A percentile compares a stretch with the other conserved stretches of the same genome.
Conservation (phyloP, 2,329 filamentous ascomycete genomes). For the Verticillium klebahnii region DNA sequence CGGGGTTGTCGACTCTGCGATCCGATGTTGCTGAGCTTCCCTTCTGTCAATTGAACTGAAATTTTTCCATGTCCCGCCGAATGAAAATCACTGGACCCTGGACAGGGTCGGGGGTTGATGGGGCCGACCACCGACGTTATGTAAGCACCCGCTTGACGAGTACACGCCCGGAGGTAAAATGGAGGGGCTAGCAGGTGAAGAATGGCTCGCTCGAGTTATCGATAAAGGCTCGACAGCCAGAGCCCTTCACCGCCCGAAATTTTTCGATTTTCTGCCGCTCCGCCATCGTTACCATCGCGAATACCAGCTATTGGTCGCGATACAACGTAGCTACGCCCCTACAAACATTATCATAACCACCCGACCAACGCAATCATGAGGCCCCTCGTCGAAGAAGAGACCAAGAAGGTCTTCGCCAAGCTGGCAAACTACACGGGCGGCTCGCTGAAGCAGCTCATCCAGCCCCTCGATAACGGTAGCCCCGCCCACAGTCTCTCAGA, state of each 20-base stretch:
- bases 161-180: background rate
- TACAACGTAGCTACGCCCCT: background rate
- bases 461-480: conserved; percentile 44
- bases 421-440: conserved; percentile 89
- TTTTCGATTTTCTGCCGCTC: conserved; percentile 19
- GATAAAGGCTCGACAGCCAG: background rate
- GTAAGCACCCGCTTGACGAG: background rate
- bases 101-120: conserved; percentile 2
- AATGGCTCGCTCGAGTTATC: conserved; percentile 4
- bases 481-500: background rate
- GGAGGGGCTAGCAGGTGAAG: conserved; percentile 2
- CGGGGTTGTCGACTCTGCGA: background rate
- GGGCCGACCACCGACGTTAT: background rate
- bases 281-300: conserved; percentile 4
- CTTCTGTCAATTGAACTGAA: background rate
- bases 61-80: background rate
- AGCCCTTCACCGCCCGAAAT: conserved; percentile 19
- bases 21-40: background rate
- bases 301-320: background rate
- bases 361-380: conserved; percentile 54
- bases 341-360: background rate
- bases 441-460: conserved; percentile 80
- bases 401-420: conserved; percentile 82
- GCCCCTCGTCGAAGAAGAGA: conserved; percentile 74
- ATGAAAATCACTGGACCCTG: conserved; percentile 9